These are phyloP conservation scores for Pistacia atlantica DNA, from an alignment of 345 rosid genomes.

Conservation along the genomic window DNA sequence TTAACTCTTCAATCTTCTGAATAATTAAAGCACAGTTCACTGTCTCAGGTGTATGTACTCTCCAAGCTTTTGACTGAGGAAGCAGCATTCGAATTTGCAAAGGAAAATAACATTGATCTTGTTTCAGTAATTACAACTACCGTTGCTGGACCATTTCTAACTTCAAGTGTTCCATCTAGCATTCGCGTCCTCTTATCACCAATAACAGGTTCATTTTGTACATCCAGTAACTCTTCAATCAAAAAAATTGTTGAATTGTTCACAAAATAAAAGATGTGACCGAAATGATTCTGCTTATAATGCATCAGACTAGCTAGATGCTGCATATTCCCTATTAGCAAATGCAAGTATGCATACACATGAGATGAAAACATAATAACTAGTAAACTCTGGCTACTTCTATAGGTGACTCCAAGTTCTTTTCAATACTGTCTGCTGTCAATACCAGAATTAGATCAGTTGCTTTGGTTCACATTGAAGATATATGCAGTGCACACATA, in stretches of 20 bases:
- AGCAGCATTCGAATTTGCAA: slow-evolving; percentile 74
- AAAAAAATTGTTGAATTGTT: background rate
- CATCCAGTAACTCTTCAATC: background rate
- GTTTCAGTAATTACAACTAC: slow-evolving; percentile 74
- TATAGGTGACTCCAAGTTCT: slow-evolving; percentile 58
- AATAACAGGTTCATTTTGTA: slow-evolving; percentile 45
- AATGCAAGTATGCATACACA: background rate
- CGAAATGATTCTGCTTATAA: background rate
- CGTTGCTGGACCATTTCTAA: slow-evolving; percentile 73
- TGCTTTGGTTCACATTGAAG: slow-evolving; percentile 76
- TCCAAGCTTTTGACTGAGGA: slow-evolving; percentile 74
- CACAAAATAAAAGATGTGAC: background rate
- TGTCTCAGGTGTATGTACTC: slow-evolving; percentile 63
- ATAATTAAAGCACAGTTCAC: background rate
- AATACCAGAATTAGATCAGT: slow-evolving; percentile 75
- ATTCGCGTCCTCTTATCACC: slow-evolving; percentile 78
- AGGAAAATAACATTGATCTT: slow-evolving; percentile 56
- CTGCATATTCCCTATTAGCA: background rate
- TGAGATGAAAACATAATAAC: background rate
- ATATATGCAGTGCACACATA: slow-evolving; percentile 70
- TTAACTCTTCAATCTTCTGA: background rate
- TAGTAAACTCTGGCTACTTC: slow-evolving; percentile 2
- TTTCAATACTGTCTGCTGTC: slow-evolving; percentile 64
- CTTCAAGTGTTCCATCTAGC: slow-evolving; percentile 67
- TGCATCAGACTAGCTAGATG: background rate